A percentile compares a stretch with the other conserved stretches of the same genome.
These are phyloP conservation scores for Euphorbia pulcherrima DNA, from an alignment of 345 rosid genomes.

Conservation along the genomic window DNA sequence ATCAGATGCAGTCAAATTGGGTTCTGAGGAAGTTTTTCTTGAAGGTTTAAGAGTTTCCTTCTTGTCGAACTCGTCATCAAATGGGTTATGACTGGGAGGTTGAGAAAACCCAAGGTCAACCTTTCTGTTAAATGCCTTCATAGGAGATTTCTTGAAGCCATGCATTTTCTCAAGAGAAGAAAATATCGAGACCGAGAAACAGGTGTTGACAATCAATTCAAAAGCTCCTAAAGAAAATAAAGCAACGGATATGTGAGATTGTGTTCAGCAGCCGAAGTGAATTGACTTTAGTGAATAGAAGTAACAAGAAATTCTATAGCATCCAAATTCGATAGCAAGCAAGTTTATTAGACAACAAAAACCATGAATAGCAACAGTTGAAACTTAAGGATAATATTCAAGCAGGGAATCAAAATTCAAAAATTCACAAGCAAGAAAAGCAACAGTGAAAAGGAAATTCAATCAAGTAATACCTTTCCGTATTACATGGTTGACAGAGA, in stretches of 20 bases:
- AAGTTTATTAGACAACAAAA: background rate
- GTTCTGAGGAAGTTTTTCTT: constrained; percentile 57
- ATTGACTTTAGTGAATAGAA: background rate
- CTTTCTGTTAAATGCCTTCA: constrained; percentile 45
- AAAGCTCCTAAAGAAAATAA: constrained; percentile 29
- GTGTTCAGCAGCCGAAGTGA: background rate
- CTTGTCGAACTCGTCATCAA: constrained; percentile 58
- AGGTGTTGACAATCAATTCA: constrained; percentile 20
- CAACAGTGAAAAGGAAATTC: background rate
- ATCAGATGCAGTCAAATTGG: constrained; percentile 33
- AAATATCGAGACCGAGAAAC: constrained; percentile 14
- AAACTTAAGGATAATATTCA: background rate
- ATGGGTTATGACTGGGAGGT: constrained; percentile 63
- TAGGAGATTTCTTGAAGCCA: constrained; percentile 62
- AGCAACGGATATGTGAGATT: constrained; percentile 19
- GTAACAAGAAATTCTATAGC: background rate
- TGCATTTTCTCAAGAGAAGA: constrained; percentile 44
- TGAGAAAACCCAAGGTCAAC: constrained; percentile 37
- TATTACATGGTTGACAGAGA: background rate
- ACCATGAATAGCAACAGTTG: background rate
- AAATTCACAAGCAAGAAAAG: background rate
- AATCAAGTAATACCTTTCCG: background rate
- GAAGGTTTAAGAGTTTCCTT: constrained; percentile 46
- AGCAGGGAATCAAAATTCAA: background rate
- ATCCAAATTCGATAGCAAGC: constrained; percentile 6